These are phyloP conservation scores for Boletus rubroflammeus DNA, from an alignment of 768 basidiomycete species.

Conservation along the genomic window DNA sequence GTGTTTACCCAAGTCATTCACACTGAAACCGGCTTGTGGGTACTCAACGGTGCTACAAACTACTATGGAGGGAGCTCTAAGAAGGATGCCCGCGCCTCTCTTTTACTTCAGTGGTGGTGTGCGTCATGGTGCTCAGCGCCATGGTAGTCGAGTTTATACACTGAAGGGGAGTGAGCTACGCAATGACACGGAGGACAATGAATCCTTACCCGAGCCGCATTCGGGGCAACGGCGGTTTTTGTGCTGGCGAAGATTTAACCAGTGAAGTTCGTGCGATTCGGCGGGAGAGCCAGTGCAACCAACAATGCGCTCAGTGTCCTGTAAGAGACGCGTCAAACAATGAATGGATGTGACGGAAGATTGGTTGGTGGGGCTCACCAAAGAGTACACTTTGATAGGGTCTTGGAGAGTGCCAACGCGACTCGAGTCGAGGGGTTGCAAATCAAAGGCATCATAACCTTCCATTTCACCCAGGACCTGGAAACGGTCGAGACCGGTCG, in stretches of 20 bases:
- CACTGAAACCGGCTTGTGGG: neutral
- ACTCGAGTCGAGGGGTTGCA: slow-evolving; percentile 77
- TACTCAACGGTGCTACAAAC: slow-evolving; percentile 10
- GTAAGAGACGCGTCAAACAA: neutral
- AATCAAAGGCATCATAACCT: slow-evolving; percentile 88
- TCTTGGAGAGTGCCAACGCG: slow-evolving; percentile 83
- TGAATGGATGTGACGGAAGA: neutral
- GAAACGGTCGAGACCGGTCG: slow-evolving; percentile 95
- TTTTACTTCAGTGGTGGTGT: slow-evolving; percentile 41
- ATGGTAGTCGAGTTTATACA: slow-evolving; percentile 71
- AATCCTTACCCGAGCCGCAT: slow-evolving; percentile 81
- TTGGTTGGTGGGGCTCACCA: slow-evolving; percentile 50
- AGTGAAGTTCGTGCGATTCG: slow-evolving; percentile 91
- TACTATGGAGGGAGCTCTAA: slow-evolving; percentile 16
- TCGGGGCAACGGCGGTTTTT: slow-evolving; percentile 82
- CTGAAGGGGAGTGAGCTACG: slow-evolving; percentile 36
- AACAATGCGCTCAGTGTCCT: slow-evolving; percentile 82
- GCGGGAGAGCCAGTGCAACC: slow-evolving; percentile 95
- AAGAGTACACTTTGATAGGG: slow-evolving; percentile 83
- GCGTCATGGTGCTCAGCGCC: slow-evolving; percentile 49
- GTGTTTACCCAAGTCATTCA: neutral
- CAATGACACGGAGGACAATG: neutral
- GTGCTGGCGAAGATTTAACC: slow-evolving; percentile 69
- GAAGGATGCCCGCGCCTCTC: neutral
- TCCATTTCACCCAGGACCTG: slow-evolving; percentile 87